Percentiles rank a stretch among this genome's conserved stretches.
phyloP scores from a whole-genome alignment of 345 rosid genomes.

The Linum trigynum region DNA sequence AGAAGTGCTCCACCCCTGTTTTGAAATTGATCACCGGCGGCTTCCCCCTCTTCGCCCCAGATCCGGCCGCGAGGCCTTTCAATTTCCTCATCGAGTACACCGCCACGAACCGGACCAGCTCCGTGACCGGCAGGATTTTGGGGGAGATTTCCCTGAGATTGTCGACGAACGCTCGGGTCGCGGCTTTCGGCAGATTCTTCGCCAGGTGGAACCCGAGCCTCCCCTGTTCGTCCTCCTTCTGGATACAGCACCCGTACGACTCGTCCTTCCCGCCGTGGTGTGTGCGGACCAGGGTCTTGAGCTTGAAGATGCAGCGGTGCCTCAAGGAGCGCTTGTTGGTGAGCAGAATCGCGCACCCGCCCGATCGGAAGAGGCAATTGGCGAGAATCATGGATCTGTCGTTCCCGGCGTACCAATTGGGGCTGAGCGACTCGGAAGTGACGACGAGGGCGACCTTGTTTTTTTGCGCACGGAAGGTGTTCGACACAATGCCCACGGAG shows the following conservation, averaged over 20 bases:
- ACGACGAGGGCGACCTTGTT: too few species aligned
- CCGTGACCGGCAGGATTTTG: constrained; percentile 65
- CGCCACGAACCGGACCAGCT: constrained; percentile 43
- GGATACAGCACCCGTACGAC: constrained; percentile 54
- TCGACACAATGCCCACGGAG: too few species aligned
- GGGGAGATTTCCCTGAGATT: constrained; percentile 62
- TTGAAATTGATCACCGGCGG: constrained; percentile 51
- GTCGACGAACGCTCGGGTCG: constrained; percentile 65
- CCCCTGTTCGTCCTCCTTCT: constrained; percentile 64
- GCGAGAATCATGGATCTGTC: too few species aligned
- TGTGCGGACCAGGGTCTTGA: constrained; percentile 68
- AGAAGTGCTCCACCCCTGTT: constrained; percentile 81
- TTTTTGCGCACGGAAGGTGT: too few species aligned
- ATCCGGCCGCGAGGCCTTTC: constrained; percentile 5
- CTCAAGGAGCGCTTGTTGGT: too few species aligned
- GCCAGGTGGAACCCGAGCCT: constrained; percentile 56
- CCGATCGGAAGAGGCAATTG: too few species aligned
- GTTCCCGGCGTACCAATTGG: too few species aligned
- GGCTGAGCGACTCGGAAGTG: too few species aligned
- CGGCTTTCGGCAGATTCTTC: constrained; percentile 64
- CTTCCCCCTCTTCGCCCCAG: constrained; percentile 6
- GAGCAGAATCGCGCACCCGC: too few species aligned
- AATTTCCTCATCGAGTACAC: constrained; percentile 29
- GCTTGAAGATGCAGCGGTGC: constrained; percentile 10
- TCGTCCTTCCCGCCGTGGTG: constrained; percentile 40